Conservation (phyloP, 306 rosid species). For the Lathyrus aphaca region DNA sequence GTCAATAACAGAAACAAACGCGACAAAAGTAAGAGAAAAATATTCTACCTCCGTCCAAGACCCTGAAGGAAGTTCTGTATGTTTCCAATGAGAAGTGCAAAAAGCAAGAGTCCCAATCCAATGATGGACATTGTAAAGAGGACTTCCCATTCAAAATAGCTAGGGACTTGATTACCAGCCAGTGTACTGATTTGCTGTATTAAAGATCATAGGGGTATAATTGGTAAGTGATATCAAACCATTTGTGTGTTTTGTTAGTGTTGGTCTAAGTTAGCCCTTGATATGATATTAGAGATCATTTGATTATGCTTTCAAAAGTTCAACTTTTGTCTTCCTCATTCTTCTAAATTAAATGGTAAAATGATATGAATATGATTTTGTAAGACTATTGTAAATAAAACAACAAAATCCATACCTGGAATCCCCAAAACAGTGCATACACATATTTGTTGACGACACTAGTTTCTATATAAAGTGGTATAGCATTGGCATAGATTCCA, state of each 20-base stretch:
- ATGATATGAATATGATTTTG: no score
- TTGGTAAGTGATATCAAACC: neutral
- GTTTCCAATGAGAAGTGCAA: slow-evolving; percentile 85
- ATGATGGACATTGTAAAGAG: slow-evolving; percentile 73
- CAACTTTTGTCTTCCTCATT: no score
- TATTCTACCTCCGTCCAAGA: slow-evolving; percentile 69
- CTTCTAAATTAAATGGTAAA: no score
- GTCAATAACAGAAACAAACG: no score
- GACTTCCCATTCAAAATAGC: slow-evolving; percentile 78
- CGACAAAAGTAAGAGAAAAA: no score
- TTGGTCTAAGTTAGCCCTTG: neutral
- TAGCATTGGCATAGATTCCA: slow-evolving; percentile 36
- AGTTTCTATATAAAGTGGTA: slow-evolving; percentile 37
- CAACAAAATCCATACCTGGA: slow-evolving; percentile 32
- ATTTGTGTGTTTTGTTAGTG: neutral
- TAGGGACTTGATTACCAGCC: slow-evolving; percentile 70
- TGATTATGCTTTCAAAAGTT: neutral
- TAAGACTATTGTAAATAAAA: no score
- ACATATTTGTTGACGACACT: slow-evolving; percentile 35
- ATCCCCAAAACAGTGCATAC: slow-evolving; percentile 46
- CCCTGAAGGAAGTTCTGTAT: slow-evolving; percentile 90
- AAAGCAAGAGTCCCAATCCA: slow-evolving; percentile 85
- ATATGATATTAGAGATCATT: neutral
- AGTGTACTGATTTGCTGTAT: slow-evolving; percentile 90
- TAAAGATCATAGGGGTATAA: slow-evolving; percentile 30